Base-by-base conservation (phyloP, 768 basidiomycete genomes). In the Rhodotorula paludigena region DNA sequence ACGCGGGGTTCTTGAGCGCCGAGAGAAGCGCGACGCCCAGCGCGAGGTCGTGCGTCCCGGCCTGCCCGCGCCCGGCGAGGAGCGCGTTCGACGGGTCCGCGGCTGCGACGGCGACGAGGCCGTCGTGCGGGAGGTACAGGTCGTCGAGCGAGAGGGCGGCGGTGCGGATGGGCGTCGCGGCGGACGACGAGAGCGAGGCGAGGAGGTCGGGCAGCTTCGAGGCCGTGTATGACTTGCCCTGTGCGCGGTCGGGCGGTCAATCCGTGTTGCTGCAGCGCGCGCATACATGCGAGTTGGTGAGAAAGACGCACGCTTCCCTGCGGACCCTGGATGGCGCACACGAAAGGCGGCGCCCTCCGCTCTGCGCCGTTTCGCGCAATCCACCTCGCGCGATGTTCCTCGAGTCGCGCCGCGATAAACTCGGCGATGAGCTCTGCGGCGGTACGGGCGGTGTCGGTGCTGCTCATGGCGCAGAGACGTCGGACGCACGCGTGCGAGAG, bases 271-370 rank as follows among this genome's bases (percentile, higher is more conserved):
- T n/a, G n/a, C n/a, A n/a, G n/a, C n/a, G n/a, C n/a, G n/a, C n/a
- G n/a, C n/a, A n/a, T n/a, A n/a, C n/a, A n/a, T n/a, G n/a, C n/a
- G n/a, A n/a, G 42, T 10, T 41, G 16, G 42, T n/a, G n/a, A n/a
- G 32, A 32, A 15, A 5, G 32, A 68, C 76, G 48, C 48, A 74
- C 78, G 59, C 88, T 89, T 18, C 93, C 93, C 78, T 97, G 93
- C 0, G 93, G 92, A 1, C 93, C 93, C 79, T 96, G 93, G 23
- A 96, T 76, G 5, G 86, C 92, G 20, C 93, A 85, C 68, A 96
- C 88, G 23, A 96, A 80, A 6, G 93, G 92, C 32, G 69, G 68
- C 15, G 18, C 39, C 21, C 38, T 35, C 33, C 12, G 16, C 20
- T 28, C 23, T 0, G 21, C 42, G 41, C 8, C 18, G 25, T 44